phyloP scores from a whole-genome alignment of 2,329 filamentous ascomycete genomes.

The Stagonosporopsis tanaceti region DNA sequence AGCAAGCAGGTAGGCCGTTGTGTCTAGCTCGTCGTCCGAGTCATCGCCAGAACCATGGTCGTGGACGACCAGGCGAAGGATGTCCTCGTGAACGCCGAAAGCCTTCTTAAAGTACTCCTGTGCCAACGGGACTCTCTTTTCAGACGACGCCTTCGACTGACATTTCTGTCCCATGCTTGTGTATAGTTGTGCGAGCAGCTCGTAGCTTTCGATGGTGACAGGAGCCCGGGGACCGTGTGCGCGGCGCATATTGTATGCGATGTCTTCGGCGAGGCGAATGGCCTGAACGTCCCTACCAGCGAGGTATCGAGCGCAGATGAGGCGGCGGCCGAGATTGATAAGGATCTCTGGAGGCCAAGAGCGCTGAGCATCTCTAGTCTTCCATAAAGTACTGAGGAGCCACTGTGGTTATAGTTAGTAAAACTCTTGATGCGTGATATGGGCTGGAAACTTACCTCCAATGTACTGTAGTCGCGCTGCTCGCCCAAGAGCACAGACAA shows the following conservation, averaged over 20 bases:
- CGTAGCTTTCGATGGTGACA: conserved; percentile 59
- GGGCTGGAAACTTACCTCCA: conserved; percentile 36
- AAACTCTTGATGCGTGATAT: neutral
- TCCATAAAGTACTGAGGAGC: conserved; percentile 50
- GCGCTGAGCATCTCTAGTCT: conserved; percentile 44
- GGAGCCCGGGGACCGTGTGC: conserved; percentile 60
- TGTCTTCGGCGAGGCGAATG: conserved; percentile 59
- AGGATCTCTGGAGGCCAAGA: conserved; percentile 51
- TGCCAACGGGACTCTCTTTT: conserved; percentile 47
- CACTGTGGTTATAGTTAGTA: conserved; percentile 26
- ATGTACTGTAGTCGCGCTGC: conserved; percentile 55
- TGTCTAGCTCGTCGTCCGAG: conserved; percentile 47
- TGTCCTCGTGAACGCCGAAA: conserved; percentile 41
- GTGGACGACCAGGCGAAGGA: conserved; percentile 43
- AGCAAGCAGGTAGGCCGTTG: conserved; percentile 47
- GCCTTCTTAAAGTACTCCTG: conserved; percentile 52
- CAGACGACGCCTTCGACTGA: conserved; percentile 46
- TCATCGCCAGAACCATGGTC: conserved; percentile 35
- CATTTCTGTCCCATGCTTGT: conserved; percentile 52
- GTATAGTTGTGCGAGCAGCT: conserved; percentile 60
- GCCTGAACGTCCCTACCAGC: conserved; percentile 54
- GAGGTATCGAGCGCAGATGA: conserved; percentile 62
- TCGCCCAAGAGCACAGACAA: conserved; percentile 55
- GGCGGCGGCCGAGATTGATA: conserved; percentile 61
- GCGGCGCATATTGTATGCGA: conserved; percentile 64